Evolutionary conservation across 108 stramenopile species (phyloP), one percentile per base, ranked within the genome.

Genomic region (Pinguiococcus pyrenoidosus): DNA sequence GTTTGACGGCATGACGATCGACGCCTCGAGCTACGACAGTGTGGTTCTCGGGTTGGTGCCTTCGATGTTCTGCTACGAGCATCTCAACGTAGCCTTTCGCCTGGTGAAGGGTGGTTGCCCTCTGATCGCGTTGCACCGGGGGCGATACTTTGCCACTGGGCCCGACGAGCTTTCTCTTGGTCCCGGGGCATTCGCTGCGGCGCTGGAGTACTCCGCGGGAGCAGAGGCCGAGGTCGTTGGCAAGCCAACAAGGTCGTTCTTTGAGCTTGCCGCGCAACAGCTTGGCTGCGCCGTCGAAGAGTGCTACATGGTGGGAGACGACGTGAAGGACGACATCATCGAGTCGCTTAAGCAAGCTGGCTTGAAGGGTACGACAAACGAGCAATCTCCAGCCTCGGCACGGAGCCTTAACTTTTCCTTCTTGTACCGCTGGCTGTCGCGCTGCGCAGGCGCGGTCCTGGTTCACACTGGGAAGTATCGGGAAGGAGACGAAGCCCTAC

Each of bases 271-370:
- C 18, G 17, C 34, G 0, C 18, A 14, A 0, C 16, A 16, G 12
- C 34, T 48, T 48, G 47, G 21, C 47, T 48, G 3, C 13, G 8
- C 6, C 0, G 16, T n/a, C 16, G 10, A 34, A 4, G 32, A 48
- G 22, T 29, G 32, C n/a, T 29, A 29, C 21, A 48, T 48, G 47
- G 22, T 48, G 7, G 47, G 47, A 14, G 47, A 48, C 47, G 47
- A 48, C n/a, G 47, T 48, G 10, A 29, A 32, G 8, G 47, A 48
- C 33, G 47, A 48, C 18, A 16, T 12, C 9, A 16, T 48, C 20
- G 47, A 29, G 9, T 29, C 47, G 0, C 16, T 33, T 1, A 32
- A 48, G 32, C 32, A 34, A 4, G 47, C 32, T 14, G 17, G 32
- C 32, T 34, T 48, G n/a, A n/a, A n/a, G n/a, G n/a, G n/a, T n/a